Evolutionary conservation across 176 grass and related monocot species (phyloP), one percentile per base, ranked within the genome.

Genomic region (Coix lacrymajobi): DNA sequence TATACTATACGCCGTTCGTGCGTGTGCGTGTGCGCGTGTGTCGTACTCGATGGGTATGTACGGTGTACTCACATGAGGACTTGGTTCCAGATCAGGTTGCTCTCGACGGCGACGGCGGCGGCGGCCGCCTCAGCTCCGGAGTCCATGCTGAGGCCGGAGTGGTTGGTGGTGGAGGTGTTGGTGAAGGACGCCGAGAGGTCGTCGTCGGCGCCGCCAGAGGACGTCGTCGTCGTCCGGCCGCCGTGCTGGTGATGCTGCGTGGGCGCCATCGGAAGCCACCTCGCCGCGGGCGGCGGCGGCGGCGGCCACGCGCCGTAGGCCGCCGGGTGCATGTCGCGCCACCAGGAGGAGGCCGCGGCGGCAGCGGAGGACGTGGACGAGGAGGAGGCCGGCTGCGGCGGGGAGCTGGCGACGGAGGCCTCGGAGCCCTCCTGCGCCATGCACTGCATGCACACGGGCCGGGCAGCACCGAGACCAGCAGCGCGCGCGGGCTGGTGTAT

Each of bases 1-100:
- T 60, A 62, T 31, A 74, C 2, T n/a, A n/a, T n/a, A n/a, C n/a
- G n/a, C n/a, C n/a, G 6, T 32, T 39, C 7, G 29, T 10, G 20
- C 24, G 37, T 17, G 36, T 20, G 22, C 56, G 3, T 8, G 49
- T 51, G n/a, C 8, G 54, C 25, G n/a, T 9, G 54, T 28, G 7
- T 36, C 32, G 46, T 52, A n/a, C n/a, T n/a, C n/a, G n/a, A n/a
- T n/a, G n/a, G n/a, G n/a, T n/a, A n/a, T n/a, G n/a, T n/a, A n/a
- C n/a, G 3, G 5, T 15, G 43, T 79, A 94, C 95, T 94, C 26
- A 97, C 95, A 97, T 77, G 58, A 92, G 56, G 77, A 92, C 92
- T 80, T 97, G 95, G 78, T 80, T 97, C 95, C 92, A 97, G 34
- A n/a, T n/a, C n/a, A 94, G 80, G 78, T 97, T 85, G 91, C 85